Evolutionary conservation across 1,284 basidiomycete genomes (phyloP).

Genomic region (Singerocomus inundabilis): DNA sequence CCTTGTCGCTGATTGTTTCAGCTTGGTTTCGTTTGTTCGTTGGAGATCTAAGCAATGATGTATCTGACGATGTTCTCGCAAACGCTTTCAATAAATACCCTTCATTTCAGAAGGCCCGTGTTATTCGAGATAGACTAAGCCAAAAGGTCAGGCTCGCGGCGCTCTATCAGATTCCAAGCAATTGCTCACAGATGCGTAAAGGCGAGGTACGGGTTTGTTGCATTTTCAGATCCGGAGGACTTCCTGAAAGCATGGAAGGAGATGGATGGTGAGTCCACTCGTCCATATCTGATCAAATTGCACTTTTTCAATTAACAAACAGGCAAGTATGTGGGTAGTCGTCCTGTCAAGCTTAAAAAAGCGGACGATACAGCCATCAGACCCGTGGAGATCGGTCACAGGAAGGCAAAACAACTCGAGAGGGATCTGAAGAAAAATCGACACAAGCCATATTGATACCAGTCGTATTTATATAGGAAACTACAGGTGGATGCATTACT

Average conservation of each 20-base stretch:
- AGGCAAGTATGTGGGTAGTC: conserved; percentile 97
- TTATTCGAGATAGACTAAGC: conserved; percentile 89
- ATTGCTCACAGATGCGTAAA: conserved; percentile 35
- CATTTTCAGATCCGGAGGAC: conserved; percentile 98
- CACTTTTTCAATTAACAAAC: conserved; percentile 5
- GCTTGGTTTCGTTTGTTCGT: conserved; percentile 99
- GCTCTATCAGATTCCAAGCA: not conserved
- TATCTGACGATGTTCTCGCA: conserved; percentile 90
- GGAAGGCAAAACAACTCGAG: conserved; percentile 81
- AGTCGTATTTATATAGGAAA: not conserved
- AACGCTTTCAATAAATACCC: conserved; percentile 92
- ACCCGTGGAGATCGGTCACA: conserved; percentile 90
- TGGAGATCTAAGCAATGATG: conserved; percentile 97
- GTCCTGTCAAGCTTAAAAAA: conserved; percentile 89
- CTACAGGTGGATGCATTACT: conserved; percentile 10
- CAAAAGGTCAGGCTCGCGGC: conserved; percentile 86
- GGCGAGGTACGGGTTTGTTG: conserved; percentile 97
- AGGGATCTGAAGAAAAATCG: conserved; percentile 81
- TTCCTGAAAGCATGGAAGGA: conserved; percentile 99
- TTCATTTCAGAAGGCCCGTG: conserved; percentile 92
- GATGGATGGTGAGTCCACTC: conserved; percentile 81
- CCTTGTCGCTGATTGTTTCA: conserved; percentile 33
- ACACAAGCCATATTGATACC: conserved; percentile 64
- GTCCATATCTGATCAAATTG: conserved; percentile 1
- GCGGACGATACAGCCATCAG: conserved; percentile 81